phyloP scores from a whole-genome alignment of 2,329 filamentous ascomycete species.

The Trichoderma sp. region DNA sequence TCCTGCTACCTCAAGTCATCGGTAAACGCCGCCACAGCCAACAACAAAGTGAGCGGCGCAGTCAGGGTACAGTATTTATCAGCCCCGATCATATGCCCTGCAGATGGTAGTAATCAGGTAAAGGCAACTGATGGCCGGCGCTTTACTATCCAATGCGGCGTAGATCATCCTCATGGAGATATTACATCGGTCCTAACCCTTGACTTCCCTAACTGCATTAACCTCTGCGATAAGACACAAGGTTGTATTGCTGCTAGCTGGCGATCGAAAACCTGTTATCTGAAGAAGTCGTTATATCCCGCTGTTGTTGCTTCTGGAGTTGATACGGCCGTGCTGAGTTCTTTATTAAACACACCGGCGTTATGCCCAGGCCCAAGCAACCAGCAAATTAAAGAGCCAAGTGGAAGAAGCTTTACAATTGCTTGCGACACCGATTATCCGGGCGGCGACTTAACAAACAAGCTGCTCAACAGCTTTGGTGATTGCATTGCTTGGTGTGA shows the following conservation, averaged over 20 bases:
- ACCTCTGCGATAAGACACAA: not conserved
- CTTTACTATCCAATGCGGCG: not conserved
- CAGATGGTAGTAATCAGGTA: not conserved
- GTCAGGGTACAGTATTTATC: not conserved
- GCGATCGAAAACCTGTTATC: not conserved
- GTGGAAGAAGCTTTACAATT: not conserved
- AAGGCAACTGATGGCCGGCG: not conserved
- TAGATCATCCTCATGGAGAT: not conserved
- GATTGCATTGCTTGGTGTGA: slow-evolving; percentile 2
- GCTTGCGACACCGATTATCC: not conserved
- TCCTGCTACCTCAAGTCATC: slow-evolving; percentile 2
- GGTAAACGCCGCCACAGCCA: not conserved
- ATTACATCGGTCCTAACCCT: not conserved
- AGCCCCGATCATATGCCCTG: not conserved
- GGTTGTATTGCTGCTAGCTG: slow-evolving; percentile 11
- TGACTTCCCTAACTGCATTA: not conserved
- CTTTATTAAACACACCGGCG: not conserved
- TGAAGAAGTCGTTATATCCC: not conserved
- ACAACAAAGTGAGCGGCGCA: not conserved
- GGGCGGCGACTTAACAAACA: not conserved
- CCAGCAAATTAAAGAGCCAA: not conserved
- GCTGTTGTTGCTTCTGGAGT: not conserved
- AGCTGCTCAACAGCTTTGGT: not conserved
- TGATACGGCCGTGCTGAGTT: not conserved
- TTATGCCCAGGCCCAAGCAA: not conserved